These are phyloP conservation scores for Xylariaceae sp. DNA, from an alignment of 2,329 filamentous ascomycete species.

Conservation along the genomic window DNA sequence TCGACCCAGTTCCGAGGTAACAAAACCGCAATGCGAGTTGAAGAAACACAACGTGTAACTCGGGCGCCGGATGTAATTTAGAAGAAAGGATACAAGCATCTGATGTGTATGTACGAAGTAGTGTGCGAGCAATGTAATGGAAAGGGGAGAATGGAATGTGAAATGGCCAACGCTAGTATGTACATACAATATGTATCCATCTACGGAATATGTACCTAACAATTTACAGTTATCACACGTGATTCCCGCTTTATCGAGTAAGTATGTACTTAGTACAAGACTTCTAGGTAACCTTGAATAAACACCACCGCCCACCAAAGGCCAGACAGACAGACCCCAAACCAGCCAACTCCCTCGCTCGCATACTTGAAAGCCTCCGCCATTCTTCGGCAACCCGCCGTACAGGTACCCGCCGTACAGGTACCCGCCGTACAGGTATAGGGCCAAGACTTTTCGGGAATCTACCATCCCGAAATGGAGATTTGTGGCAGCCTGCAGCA, in stretches of 20 bases:
- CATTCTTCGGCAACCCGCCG: not conserved
- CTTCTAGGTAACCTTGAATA: too few species aligned
- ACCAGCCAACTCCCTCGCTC: not conserved
- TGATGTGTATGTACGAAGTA: too few species aligned
- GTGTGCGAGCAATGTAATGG: too few species aligned
- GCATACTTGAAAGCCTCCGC: not conserved
- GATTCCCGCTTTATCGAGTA: not conserved
- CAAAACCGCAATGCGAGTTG: not conserved
- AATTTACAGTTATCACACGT: not conserved
- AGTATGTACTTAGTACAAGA: not conserved
- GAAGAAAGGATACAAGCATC: not conserved
- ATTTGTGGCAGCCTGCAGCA: not conserved
- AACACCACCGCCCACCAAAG: too few species aligned
- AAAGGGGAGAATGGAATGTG: not conserved
- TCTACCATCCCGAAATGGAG: not conserved
- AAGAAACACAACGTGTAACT: not conserved
- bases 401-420: too few species aligned
- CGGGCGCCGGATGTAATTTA: not conserved
- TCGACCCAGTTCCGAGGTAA: not conserved
- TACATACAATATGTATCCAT: not conserved
- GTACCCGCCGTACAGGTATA: too few species aligned
- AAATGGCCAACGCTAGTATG: too few species aligned
- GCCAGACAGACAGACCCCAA: too few species aligned
- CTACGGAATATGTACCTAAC: not conserved
- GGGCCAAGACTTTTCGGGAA: not conserved